These are phyloP conservation scores for Talaromyces amestolkiae DNA, from an alignment of 2,329 filamentous ascomycete genomes.

Conservation along the genomic window DNA sequence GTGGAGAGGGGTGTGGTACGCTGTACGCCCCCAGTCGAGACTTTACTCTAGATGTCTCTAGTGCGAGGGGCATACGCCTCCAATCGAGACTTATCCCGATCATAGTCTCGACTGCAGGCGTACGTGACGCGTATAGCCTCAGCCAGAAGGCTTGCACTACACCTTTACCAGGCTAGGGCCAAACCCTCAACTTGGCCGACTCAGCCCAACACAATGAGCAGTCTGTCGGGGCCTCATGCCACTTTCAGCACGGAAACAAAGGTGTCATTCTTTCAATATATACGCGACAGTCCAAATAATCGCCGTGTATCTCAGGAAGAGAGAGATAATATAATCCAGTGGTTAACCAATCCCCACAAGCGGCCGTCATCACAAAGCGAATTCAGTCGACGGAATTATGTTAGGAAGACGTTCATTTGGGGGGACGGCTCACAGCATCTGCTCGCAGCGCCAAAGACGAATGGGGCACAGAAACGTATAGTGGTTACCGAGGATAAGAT, in stretches of 20 bases:
- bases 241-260: background rate
- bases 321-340: slow-evolving; percentile 1
- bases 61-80: background rate
- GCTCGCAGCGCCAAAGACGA: background rate
- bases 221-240: background rate
- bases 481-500: slow-evolving; percentile 4
- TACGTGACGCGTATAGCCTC: background rate
- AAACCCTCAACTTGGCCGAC: background rate
- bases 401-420: background rate
- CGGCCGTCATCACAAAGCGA: background rate
- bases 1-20: too few species aligned
- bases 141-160: background rate
- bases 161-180: background rate
- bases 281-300: background rate
- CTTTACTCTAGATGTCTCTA: too few species aligned
- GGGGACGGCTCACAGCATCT: background rate
- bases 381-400: background rate
- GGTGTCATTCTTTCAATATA: background rate
- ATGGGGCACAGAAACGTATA: background rate
- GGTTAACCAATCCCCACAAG: slow-evolving; percentile 3
- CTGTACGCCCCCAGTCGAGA: too few species aligned
- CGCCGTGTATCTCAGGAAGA: background rate
- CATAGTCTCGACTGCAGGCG: background rate
- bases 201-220: background rate
- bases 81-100: background rate